Percentiles rank a stretch among this genome's conserved stretches.
These are phyloP conservation scores for Solanum pimpinellifolium DNA, from an alignment of 257 asterid species.

Conservation along the genomic window DNA sequence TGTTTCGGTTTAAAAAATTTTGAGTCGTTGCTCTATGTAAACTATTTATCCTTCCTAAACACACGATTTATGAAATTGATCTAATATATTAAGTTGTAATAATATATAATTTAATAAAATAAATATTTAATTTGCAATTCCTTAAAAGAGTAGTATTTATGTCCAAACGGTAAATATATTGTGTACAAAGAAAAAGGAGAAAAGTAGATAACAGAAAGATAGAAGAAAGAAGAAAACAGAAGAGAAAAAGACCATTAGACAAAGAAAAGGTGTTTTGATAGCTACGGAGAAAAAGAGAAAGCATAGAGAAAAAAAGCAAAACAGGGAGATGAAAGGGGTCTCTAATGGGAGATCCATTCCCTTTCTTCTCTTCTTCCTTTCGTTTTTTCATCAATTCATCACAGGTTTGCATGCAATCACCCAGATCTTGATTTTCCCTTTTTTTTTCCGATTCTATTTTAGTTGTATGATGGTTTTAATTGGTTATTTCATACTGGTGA, in stretches of 20 bases:
- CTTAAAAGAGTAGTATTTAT: background rate
- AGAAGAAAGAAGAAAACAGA: background rate
- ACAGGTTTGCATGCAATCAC: constrained; percentile 24
- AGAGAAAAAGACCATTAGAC: background rate
- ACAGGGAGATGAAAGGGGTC: constrained; percentile 39
- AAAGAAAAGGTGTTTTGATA: background rate
- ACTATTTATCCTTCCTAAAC: no score
- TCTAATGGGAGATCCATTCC: constrained; percentile 21
- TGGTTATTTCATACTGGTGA: background rate
- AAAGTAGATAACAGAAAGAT: background rate
- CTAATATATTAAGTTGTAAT: no score
- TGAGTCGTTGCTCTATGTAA: no score
- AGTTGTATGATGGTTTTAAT: background rate
- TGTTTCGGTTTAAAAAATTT: no score
- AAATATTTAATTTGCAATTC: background rate
- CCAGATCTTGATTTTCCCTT: background rate
- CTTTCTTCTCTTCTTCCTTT: constrained; percentile 27
- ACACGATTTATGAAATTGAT: background rate
- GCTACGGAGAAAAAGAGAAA: background rate
- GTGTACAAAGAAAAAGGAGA: background rate
- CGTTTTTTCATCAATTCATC: constrained; percentile 28
- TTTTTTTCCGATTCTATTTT: background rate
- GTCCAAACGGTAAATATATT: background rate
- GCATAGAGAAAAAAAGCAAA: background rate
- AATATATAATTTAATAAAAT: no score